Percentiles rank a stretch among this genome's conserved stretches.
Conservation (phyloP, 2,329 filamentous ascomycete genomes). For the Talaromyces funiculosus region DNA sequence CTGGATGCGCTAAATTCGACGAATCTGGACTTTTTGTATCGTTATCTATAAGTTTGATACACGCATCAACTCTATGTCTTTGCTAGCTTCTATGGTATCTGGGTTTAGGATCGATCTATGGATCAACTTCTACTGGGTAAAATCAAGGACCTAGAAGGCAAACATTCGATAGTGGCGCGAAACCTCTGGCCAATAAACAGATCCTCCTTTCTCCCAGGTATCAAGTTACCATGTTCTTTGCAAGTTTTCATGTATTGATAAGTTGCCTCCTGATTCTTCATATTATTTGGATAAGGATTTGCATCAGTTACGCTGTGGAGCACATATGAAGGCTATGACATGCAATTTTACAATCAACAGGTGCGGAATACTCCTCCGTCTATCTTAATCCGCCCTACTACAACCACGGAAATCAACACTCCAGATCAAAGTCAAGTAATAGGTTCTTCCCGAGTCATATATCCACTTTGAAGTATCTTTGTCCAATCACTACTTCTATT, state of each 20-base stretch:
- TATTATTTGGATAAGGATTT: neutral
- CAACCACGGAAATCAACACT: neutral
- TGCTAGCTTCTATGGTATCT: neutral
- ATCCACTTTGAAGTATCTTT: neutral
- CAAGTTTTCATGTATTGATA: neutral
- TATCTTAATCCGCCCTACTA: neutral
- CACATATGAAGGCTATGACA: neutral
- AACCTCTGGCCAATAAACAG: neutral
- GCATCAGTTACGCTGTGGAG: neutral
- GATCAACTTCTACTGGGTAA: neutral
- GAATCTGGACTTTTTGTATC: constrained; percentile 28
- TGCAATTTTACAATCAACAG: neutral
- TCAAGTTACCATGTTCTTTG: neutral
- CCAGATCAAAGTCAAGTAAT: neutral
- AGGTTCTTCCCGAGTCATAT: neutral
- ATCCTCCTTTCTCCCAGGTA: neutral
- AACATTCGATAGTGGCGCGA: neutral
- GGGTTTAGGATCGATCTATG: neutral
- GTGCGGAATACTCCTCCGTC: neutral
- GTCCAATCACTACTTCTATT: neutral
- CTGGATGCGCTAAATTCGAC: constrained; percentile 27
- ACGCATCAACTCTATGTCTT: neutral
- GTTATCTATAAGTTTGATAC: constrained; percentile 21
- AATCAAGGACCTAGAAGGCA: neutral
- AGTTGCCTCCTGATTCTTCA: neutral